phyloP scores from a whole-genome alignment of 306 rosid species.

The Cicer arietinum region DNA sequence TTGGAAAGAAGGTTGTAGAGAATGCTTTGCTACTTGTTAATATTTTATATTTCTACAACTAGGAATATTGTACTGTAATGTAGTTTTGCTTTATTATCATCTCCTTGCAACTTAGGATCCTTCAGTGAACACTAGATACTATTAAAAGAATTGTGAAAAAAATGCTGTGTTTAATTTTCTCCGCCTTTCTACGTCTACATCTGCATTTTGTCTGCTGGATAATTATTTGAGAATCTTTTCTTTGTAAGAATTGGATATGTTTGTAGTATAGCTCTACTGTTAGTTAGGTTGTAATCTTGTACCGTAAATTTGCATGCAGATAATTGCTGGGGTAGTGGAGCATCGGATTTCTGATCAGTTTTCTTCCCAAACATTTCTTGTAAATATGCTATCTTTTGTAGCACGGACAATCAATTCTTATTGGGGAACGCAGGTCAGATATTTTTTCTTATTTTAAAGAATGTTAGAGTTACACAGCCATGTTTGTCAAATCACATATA shows the following conservation, averaged over 20 bases:
- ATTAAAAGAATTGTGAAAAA: conserved; percentile 27
- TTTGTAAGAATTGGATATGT: conserved; percentile 19
- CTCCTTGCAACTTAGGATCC: conserved; percentile 28
- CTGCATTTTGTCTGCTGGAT: conserved; percentile 27
- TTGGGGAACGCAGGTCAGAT: conserved; percentile 94
- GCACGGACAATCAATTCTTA: conserved; percentile 86
- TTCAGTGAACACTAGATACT: background rate
- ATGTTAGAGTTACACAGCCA: no score
- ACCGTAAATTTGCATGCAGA: conserved; percentile 50
- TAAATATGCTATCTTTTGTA: conserved; percentile 83
- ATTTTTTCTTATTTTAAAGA: conserved; percentile 9
- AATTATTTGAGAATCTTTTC: conserved; percentile 32
- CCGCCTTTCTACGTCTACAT: conserved; percentile 31
- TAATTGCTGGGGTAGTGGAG: conserved; percentile 94
- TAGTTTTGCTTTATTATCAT: conserved; percentile 12
- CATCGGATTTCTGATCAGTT: conserved; percentile 81
- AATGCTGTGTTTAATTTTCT: conserved; percentile 21
- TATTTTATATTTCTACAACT: conserved; percentile 1
- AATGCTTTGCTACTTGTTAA: background rate
- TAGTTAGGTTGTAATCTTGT: conserved; percentile 14
- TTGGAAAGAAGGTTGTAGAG: background rate
- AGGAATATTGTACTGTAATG: conserved; percentile 17
- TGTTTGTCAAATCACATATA: no score
- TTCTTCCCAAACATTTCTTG: conserved; percentile 71
- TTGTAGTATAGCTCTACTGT: conserved; percentile 10